phyloP scores from a whole-genome alignment of 164 flowering plant genomes.

The Stephania japonica region DNA sequence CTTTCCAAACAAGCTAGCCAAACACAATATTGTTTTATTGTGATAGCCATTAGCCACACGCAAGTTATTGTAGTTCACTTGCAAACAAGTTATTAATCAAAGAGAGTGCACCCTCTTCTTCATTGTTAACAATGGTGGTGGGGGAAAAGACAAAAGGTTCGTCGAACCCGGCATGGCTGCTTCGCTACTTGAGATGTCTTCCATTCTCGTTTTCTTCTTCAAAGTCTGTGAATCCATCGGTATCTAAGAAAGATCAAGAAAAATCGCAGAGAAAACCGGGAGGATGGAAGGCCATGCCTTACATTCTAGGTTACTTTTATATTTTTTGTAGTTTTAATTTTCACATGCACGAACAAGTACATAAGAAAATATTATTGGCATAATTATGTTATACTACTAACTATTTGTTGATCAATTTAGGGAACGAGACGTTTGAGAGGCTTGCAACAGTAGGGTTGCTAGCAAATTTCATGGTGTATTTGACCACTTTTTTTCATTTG shows the following conservation, averaged over 20 bases:
- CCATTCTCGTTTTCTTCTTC: background rate
- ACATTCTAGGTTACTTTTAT: conserved; percentile 24
- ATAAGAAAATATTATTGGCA: background rate
- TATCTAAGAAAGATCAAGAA: background rate
- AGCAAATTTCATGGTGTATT: conserved; percentile 61
- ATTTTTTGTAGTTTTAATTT: too few species aligned
- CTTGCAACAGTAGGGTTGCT: conserved; percentile 55
- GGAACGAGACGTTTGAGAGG: conserved; percentile 84
- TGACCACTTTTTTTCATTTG: conserved; percentile 49
- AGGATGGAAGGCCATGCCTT: conserved; percentile 44
- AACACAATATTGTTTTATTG: too few species aligned
- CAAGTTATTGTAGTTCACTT: background rate
- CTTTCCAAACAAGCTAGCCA: background rate
- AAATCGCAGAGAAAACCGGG: conserved; percentile 22
- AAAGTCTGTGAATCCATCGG: background rate
- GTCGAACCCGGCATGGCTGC: background rate
- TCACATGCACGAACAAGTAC: too few species aligned
- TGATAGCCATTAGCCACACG: too few species aligned
- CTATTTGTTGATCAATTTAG: conserved; percentile 9
- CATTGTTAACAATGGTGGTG: background rate
- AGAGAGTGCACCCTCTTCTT: background rate
- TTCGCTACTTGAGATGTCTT: conserved; percentile 12
- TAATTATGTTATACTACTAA: too few species aligned
- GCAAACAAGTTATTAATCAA: too few species aligned
- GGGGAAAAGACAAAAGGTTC: background rate